Evolutionary conservation across 257 asterid genomes (phyloP).

Genomic region (Anisodus tanguticus): DNA sequence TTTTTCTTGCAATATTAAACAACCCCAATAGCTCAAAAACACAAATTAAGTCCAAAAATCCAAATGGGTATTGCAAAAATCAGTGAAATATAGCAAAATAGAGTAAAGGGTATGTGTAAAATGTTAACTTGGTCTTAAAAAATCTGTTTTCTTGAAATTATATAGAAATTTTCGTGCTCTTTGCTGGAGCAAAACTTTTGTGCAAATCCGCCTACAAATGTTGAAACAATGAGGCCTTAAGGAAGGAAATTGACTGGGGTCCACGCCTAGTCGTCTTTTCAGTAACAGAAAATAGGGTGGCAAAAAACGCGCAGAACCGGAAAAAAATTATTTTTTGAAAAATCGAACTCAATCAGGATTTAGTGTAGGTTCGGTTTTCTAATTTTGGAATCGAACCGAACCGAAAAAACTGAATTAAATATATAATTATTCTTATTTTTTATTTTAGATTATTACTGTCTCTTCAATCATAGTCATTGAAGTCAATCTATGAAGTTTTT

Average conservation of each 20-base stretch:
- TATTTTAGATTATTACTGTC: no score
- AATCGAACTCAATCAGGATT: no score
- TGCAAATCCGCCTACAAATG: not conserved
- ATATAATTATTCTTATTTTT: no score
- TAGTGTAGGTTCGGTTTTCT: no score
- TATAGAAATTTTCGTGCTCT: not conserved
- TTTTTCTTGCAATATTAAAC: not conserved
- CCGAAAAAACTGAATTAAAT: no score
- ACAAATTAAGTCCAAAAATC: not conserved
- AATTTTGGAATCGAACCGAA: no score
- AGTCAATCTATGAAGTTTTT: no score
- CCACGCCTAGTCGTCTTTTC: not conserved
- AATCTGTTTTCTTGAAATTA: not conserved
- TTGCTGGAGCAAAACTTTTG: not conserved
- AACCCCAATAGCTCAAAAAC: not conserved
- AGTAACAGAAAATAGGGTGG: not conserved
- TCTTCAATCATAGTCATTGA: no score
- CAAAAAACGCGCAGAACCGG: no score
- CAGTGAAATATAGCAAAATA: not conserved
- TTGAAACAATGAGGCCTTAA: not conserved
- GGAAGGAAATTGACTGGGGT: slow-evolving; percentile 2
- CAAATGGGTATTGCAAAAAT: not conserved
- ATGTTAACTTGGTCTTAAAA: not conserved
- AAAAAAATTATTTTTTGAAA: no score
- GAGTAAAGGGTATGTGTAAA: not conserved